Evolutionary conservation across 352 stramenopile genomes (phyloP), one percentile per base, ranked within the genome.

Genomic region (Pythium insidiosum): DNA sequence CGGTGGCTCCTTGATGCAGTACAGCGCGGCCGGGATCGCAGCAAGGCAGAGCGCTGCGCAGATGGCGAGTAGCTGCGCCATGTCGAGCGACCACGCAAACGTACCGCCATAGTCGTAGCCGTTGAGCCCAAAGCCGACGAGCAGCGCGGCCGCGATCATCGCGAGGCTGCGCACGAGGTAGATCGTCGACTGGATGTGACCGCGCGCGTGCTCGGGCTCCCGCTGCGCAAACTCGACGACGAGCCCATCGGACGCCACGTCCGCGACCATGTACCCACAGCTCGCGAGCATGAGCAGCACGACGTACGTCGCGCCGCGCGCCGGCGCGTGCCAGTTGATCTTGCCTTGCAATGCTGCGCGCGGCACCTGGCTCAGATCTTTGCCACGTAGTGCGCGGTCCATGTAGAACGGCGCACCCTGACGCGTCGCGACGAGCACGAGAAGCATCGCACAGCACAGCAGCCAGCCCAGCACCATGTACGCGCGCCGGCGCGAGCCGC

Each of bases 381-480:
- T 63, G 4, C 64, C 58, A 28, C 68, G 63, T 7, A 83, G 34
- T 33, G 43, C 45, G n/a, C 46, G 53, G 53, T 84, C 66, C 13
- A 72, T 49, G 47, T 77, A 88, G 48, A 65, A 88, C 31, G 75
- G 79, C 25, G 57, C 38, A 9, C 50, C 68, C 36, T 76, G 56
- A 0, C 62, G 20, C 7, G 67, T 54, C 7, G 62, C 63, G 11
- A 74, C 59, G 11, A 91, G 52, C 18, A 69, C 34, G 6, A 86
- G 37, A 22, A 85, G 46, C 63, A 78, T 81, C 5, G 44, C 50
- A 0, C 56, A 65, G 53, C 71, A 84, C 13, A 86, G 19, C 4
- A 66, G 6, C 73, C 72, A 83, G 12, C 73, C 73, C 5, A 90
- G 19, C 15, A 84, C 52, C 70, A 90, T 90, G 38, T 76, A 90